A percentile compares a stretch with the other conserved stretches of the same genome.
Conservation (phyloP, 495 filamentous ascomycete genomes). For the Recurvomyces mirabilis region DNA sequence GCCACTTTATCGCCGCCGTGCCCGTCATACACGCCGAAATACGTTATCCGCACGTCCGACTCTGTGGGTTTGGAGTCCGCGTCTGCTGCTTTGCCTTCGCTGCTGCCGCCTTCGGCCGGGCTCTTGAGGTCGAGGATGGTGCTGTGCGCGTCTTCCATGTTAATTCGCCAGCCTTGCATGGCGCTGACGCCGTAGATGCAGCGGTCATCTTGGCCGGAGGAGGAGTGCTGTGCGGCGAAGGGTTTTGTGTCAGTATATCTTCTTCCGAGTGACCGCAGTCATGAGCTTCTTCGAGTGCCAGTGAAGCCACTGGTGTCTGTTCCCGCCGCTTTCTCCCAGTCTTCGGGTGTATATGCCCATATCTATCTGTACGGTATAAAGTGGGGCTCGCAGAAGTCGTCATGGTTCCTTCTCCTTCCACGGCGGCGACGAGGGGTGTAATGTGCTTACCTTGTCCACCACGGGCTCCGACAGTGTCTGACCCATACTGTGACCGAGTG, state of each 20-base stretch:
- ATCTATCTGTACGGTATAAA: no score
- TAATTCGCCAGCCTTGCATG: slow-evolving; percentile 99
- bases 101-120: slow-evolving; percentile 30
- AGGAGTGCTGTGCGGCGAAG: slow-evolving; percentile 52
- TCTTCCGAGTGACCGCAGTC: not conserved
- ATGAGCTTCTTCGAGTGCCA: no score
- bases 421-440: no score
- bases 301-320: no score
- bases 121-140: slow-evolving; percentile 77
- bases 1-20: slow-evolving; percentile 94
- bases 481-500: slow-evolving; percentile 84
- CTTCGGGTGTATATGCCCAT: no score
- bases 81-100: slow-evolving; percentile 17
- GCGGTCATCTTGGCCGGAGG: slow-evolving; percentile 83
- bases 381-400: no score
- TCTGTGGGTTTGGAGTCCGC: slow-evolving; percentile 49
- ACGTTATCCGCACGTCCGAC: slow-evolving; percentile 65
- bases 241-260: not conserved
- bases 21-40: slow-evolving; percentile 97
- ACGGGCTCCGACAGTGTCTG: slow-evolving; percentile 99
- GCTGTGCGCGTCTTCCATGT: slow-evolving; percentile 96
- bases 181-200: slow-evolving; percentile 86
- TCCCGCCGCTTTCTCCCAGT: no score
- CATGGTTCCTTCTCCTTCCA: not conserved
- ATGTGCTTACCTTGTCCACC: slow-evolving; percentile 82